Evolutionary conservation across 768 basidiomycete genomes (phyloP), one percentile per base, ranked within the genome.

Genomic region (Tricholoma matsutake): DNA sequence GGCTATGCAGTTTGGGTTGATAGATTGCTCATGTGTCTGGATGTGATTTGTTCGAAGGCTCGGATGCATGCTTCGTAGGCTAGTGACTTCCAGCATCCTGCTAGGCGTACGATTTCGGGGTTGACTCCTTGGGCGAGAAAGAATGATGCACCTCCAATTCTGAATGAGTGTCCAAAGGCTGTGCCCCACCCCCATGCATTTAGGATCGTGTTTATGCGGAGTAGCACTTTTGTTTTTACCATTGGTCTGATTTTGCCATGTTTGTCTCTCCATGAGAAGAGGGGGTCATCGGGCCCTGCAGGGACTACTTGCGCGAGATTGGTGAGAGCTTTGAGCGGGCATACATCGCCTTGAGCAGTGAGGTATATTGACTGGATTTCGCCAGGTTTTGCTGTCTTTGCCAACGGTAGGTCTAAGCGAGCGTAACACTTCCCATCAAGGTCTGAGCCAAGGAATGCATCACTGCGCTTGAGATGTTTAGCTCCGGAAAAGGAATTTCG

Each of bases 381-480:
- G 6, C 39, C 39, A 41, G 39, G 9, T 13, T 41, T 41, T 41
- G 39, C 39, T 41, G 16, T 41, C 13, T 41, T 41, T 16, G 39
- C 39, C 16, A 13, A 41, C 2, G 39, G 39, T 41, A 41, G 16
- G 39, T 41, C 39, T 14, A 41, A 16, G 16, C 2, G 39, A 41
- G 39, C n/a, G 7, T 41, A 41, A 41, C 16, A 2, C 2, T 41
- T 41, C 39, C 39, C n/a, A n/a, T 41, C n/a, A 18, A 45, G 18
- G 43, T 45, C 43, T 22, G n/a, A 45, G 43, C 43, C 43, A 10
- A 45, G 18, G 43, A 45, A 45, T 22, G 20, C n/a, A 13, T 45
- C 43, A 45, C 20, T 45, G 4, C 5, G 20, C 18, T 45, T 41
- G 39, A 41, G 39, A 41, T 77, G 73, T 29, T 63, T 25, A 25